Conservation (phyloP, 257 asterid genomes). For the Linderniella brevidens region DNA sequence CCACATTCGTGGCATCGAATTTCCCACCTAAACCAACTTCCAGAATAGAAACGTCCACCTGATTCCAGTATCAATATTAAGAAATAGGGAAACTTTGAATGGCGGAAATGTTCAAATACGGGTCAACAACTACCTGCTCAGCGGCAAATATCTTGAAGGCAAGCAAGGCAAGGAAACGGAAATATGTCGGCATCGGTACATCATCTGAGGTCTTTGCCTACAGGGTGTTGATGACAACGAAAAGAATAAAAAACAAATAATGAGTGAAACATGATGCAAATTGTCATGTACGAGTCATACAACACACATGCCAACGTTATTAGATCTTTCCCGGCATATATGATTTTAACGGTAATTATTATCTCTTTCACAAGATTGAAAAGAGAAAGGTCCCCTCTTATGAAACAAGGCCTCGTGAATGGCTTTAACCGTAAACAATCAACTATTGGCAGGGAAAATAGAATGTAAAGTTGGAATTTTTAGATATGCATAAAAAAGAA, state of each 20-base stretch:
- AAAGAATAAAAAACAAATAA: constrained; percentile 8
- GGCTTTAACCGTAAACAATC: no score
- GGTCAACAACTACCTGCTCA: constrained; percentile 47
- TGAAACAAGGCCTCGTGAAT: no score
- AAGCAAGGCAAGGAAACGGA: constrained; percentile 88
- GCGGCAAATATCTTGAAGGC: constrained; percentile 92
- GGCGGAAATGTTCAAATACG: constrained; percentile 4
- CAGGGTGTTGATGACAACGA: constrained; percentile 11
- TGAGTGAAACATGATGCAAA: no score
- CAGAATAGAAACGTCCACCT: constrained; percentile 92
- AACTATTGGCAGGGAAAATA: no score
- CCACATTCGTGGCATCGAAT: constrained; percentile 96
- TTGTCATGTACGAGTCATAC: no score
- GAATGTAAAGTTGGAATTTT: neutral
- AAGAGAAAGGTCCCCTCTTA: no score
- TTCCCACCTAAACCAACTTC: constrained; percentile 98
- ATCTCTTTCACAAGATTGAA: no score
- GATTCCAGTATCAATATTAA: constrained; percentile 15
- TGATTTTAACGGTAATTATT: no score
- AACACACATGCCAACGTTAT: no score
- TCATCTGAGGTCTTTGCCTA: constrained; percentile 54
- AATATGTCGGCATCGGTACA: constrained; percentile 88
- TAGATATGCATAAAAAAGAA: neutral
- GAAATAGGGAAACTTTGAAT: constrained; percentile 3
- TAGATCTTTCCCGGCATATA: neutral